Percentiles rank a stretch among this genome's conserved stretches.
phyloP scores from a whole-genome alignment of 345 rosid species.

The Populus alba region DNA sequence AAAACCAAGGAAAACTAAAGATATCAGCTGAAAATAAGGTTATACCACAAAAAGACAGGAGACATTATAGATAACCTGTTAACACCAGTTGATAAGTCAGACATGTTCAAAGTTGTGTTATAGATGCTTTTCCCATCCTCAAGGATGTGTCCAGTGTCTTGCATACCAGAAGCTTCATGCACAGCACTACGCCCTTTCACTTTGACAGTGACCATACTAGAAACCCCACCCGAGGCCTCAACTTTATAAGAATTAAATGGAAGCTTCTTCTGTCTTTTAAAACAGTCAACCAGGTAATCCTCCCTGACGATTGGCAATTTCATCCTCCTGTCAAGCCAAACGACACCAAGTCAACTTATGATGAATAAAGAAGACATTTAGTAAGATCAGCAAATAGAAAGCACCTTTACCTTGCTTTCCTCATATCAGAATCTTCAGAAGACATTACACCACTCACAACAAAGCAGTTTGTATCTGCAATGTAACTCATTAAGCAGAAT shows the following conservation, averaged over 20 bases:
- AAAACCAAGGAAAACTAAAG: background rate
- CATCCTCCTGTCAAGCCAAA: constrained; percentile 67
- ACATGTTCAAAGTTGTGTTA: constrained; percentile 89
- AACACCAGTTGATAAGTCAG: constrained; percentile 86
- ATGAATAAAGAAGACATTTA: constrained; percentile 12
- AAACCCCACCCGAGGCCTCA: constrained; percentile 60
- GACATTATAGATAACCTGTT: constrained; percentile 53
- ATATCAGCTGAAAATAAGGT: background rate
- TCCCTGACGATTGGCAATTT: constrained; percentile 79
- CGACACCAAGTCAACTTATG: constrained; percentile 10
- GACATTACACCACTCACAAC: constrained; percentile 62
- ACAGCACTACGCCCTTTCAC: constrained; percentile 95
- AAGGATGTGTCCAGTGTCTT: constrained; percentile 89
- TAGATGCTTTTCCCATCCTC: constrained; percentile 87
- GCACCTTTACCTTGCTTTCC: constrained; percentile 74
- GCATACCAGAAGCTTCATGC: constrained; percentile 89
- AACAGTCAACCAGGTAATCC: constrained; percentile 78
- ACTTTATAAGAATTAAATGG: constrained; percentile 68
- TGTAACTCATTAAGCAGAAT: constrained; percentile 20
- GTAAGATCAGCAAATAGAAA: constrained; percentile 10
- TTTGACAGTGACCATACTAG: constrained; percentile 75
- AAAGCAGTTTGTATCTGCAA: constrained; percentile 77
- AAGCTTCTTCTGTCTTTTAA: constrained; percentile 72
- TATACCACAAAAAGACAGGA: background rate
- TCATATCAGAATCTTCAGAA: constrained; percentile 55